Percentiles rank a stretch among this genome's conserved stretches.
phyloP scores from a whole-genome alignment of 352 stramenopile species.

The Phytophthora agathidicida region DNA sequence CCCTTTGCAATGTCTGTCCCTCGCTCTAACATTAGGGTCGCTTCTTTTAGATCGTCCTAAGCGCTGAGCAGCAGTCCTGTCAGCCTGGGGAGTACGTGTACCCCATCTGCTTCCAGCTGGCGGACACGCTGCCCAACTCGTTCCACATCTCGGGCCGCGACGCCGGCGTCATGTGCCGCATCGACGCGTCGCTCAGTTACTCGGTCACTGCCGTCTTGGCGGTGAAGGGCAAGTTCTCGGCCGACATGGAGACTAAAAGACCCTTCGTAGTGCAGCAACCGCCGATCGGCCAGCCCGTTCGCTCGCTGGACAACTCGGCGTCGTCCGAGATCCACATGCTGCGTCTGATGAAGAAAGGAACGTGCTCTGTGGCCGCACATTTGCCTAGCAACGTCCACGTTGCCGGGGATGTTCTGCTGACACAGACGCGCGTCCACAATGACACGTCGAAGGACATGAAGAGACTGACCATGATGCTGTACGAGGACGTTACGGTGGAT shows the following conservation, averaged over 20 bases:
- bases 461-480: constrained; percentile 37
- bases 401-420: constrained; percentile 31
- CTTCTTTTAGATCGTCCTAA: constrained; percentile 43
- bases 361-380: constrained; percentile 27
- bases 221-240: constrained; percentile 70
- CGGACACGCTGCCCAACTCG: constrained; percentile 50
- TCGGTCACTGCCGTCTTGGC: constrained; percentile 63
- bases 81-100: constrained; percentile 76
- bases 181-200: constrained; percentile 77
- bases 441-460: constrained; percentile 38
- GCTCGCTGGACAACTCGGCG: constrained; percentile 19
- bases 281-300: constrained; percentile 26
- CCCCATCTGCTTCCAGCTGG: constrained; percentile 60
- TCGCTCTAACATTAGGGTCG: not conserved
- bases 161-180: constrained; percentile 33
- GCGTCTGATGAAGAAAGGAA: constrained; percentile 37
- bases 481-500: constrained; percentile 33
- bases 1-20: not conserved
- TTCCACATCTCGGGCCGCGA: constrained; percentile 39
- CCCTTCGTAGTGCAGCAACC: constrained; percentile 32
- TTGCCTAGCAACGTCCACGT: constrained; percentile 38
- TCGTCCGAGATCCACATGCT: constrained; percentile 34
- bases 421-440: constrained; percentile 35
- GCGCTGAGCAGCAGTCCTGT: constrained; percentile 50
- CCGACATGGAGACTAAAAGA: constrained; percentile 59